Conservation (phyloP, 2,329 filamentous ascomycete genomes). For the Alternaria angustiovoidea region DNA sequence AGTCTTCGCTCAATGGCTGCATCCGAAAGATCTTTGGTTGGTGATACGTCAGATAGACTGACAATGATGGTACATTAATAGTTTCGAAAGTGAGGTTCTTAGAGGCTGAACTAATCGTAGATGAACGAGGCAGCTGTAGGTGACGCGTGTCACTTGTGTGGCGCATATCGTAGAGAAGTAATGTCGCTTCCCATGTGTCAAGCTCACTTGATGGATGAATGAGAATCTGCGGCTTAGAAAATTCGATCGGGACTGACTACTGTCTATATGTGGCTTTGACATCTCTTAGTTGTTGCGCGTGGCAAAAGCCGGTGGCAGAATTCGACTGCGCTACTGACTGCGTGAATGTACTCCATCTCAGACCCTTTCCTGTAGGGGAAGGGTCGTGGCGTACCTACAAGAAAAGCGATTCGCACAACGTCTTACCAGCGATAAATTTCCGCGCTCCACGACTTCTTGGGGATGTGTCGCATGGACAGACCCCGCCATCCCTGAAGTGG, state of each 20-base stretch:
- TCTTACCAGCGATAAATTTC: conserved; percentile 21
- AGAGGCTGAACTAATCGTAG: background rate
- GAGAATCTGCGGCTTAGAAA: background rate
- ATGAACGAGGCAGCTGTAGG: background rate
- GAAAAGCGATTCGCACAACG: conserved; percentile 31
- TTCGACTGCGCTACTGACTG: background rate
- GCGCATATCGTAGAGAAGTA: background rate
- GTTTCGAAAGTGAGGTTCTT: background rate
- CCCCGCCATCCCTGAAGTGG: conserved; percentile 17
- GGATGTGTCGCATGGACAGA: conserved; percentile 25
- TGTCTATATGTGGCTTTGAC: background rate
- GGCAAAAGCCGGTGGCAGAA: background rate
- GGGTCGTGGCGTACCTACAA: conserved; percentile 5
- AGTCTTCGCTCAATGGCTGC: background rate
- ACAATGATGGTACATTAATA: background rate
- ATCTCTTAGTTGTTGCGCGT: background rate
- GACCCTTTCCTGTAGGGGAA: background rate
- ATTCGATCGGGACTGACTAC: background rate
- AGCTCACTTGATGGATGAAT: background rate
- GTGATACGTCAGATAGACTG: background rate
- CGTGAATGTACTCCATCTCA: background rate
- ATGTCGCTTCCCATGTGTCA: background rate
- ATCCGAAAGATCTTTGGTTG: background rate
- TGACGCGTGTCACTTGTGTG: background rate
- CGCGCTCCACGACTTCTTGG: conserved; percentile 24